Conservation (phyloP, 2,329 filamentous ascomycete genomes). For the Didymosphaeria variabile region DNA sequence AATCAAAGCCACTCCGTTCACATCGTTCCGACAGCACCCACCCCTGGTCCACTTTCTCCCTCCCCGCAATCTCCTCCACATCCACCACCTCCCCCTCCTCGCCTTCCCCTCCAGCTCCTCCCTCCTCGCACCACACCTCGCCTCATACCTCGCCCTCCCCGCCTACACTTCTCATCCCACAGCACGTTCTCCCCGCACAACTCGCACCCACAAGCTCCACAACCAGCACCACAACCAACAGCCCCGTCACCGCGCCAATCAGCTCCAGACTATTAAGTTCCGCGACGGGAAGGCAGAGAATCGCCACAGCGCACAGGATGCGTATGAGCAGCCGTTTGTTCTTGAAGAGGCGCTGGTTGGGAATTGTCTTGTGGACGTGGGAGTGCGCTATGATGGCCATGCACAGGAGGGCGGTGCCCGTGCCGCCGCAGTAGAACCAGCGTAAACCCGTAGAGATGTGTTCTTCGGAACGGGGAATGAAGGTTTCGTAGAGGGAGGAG, state of each 20-base stretch:
- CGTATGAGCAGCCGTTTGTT: slow-evolving; percentile 62
- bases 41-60: slow-evolving; percentile 22
- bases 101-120: slow-evolving; percentile 42
- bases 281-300: slow-evolving; percentile 66
- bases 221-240: slow-evolving; percentile 46
- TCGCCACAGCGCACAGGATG: slow-evolving; percentile 58
- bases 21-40: too few relatives aligned
- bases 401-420: slow-evolving; percentile 63
- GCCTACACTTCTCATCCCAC: slow-evolving; percentile 34
- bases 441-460: slow-evolving; percentile 64
- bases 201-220: slow-evolving; percentile 47
- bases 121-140: slow-evolving; percentile 40
- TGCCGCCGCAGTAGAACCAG: slow-evolving; percentile 72
- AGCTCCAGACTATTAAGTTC: slow-evolving; percentile 49
- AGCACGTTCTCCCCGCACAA: slow-evolving; percentile 40
- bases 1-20: too few relatives aligned
- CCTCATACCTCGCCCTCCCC: slow-evolving; percentile 41
- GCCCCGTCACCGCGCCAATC: slow-evolving; percentile 50
- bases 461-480: slow-evolving; percentile 59
- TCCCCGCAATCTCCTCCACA: slow-evolving; percentile 46
- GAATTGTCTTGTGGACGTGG: slow-evolving; percentile 65
- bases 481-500: slow-evolving; percentile 61
- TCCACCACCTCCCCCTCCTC: slow-evolving; percentile 40
- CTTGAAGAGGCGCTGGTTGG: slow-evolving; percentile 61
- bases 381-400: slow-evolving; percentile 65